Evolutionary conservation across 805 yeast genomes (phyloP), one percentile per base, ranked within the genome.

Genomic region (Hanseniaspora clermontiae): DNA sequence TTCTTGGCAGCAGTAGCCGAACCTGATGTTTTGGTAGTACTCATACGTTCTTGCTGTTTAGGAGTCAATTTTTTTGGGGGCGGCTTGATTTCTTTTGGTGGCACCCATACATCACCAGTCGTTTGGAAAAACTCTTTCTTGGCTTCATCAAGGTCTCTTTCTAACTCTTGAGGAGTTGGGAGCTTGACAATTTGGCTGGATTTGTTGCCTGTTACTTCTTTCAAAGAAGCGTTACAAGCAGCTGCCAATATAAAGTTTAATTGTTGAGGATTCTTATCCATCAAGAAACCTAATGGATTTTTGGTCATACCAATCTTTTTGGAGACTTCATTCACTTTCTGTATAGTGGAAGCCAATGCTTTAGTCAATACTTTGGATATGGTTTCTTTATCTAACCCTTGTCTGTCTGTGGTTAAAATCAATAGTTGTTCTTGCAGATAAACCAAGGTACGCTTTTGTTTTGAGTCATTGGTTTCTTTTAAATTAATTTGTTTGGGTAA

Each of bases 321-420:
- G 0, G 95, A 95, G 8, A 90, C 90, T 61, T 83, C 90, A 58
- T 85, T 84, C 10, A 86, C 91, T 66, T 86, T 93, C 11, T 95
- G 91, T 60, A 90, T 88, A 0, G 96, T 91, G 73, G 90, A 85
- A 2, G 96, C 96, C 61, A 90, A 74, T 1, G 96, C 96, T 63
- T 86, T 89, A 9, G 96, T 90, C 62, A 90, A 74, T 55, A 89
- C 81, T 58, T 82, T 86, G 0, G 96, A 86, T 51, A 91, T 87
- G 7, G 88, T 81, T 29, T 84, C 89, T 42, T 87, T 86, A 58
- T 84, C 87, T 59, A 83, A 79, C 58, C 87, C 80, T 62, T 80
- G 84, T 59, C 89, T 73, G 57, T 84, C 87, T 64, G 86, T 87
- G 36, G 95, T 84, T 57, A 90, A 77, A 14, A 82, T 77, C 63